These are phyloP conservation scores for Fusarium succisae DNA, from an alignment of 2,329 filamentous ascomycete species.

Conservation along the genomic window DNA sequence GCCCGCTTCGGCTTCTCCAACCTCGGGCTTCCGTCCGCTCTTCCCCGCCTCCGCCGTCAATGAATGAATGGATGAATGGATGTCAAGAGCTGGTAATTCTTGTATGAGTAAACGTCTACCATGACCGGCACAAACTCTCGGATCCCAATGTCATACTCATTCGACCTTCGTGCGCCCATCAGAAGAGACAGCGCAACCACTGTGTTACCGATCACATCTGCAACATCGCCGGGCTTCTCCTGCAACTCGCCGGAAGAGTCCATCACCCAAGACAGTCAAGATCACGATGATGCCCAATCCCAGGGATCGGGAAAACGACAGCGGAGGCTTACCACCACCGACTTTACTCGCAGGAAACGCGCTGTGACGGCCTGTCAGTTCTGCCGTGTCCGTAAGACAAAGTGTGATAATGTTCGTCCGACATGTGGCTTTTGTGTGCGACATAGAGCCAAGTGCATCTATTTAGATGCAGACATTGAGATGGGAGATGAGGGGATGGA, in stretches of 20 bases:
- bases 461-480: background rate
- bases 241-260: background rate
- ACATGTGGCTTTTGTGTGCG: constrained; percentile 19
- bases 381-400: constrained; percentile 24
- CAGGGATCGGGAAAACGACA: background rate
- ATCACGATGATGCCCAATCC: background rate
- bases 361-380: constrained; percentile 19
- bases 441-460: constrained; percentile 12
- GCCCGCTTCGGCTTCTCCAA: background rate
- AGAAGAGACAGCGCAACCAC: background rate
- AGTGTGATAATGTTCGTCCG: constrained; percentile 25
- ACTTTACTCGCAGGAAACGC: constrained; percentile 20
- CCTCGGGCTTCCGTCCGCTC: background rate
- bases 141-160: background rate
- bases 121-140: background rate
- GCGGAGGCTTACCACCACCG: background rate
- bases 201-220: background rate
- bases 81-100: background rate
- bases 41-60: constrained; percentile 1
- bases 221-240: background rate
- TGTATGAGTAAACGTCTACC: background rate
- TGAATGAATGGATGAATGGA: background rate
- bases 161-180: background rate
- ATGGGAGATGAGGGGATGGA: background rate
- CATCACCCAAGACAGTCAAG: background rate